Percentiles rank a stretch among this genome's conserved stretches.
Conservation (phyloP, 1,139 yeast species). For the Suhomyces maxii region DNA sequence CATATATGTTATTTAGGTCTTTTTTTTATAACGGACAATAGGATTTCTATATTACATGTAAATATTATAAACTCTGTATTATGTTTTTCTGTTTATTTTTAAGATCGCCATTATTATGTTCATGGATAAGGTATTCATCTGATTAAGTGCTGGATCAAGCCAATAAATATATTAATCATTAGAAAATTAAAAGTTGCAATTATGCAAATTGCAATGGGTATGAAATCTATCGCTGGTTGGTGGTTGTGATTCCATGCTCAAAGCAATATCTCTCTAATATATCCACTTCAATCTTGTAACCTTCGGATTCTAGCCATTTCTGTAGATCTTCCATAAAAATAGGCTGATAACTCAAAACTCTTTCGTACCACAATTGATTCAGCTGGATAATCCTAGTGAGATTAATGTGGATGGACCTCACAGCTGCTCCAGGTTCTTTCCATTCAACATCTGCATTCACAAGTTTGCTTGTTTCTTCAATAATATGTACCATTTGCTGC, state of each 20-base stretch:
- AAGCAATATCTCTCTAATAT: conserved; percentile 31
- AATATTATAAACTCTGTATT: too few relatives aligned
- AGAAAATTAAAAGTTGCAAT: too few relatives aligned
- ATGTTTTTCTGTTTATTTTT: too few relatives aligned
- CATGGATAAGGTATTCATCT: too few relatives aligned
- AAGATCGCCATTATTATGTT: too few relatives aligned
- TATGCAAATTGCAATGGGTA: too few relatives aligned
- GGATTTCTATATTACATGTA: too few relatives aligned
- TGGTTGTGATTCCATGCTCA: conserved; percentile 25
- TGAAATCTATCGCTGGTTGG: conserved; percentile 8
- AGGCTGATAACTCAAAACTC: conserved; percentile 38
- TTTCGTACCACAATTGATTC: conserved; percentile 25
- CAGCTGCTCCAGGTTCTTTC: conserved; percentile 7
- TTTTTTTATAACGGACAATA: too few relatives aligned
- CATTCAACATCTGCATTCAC: conserved; percentile 13
- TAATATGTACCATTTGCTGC: conserved; percentile 30
- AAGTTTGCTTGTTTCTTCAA: conserved; percentile 17
- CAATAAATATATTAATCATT: too few relatives aligned
- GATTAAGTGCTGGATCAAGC: too few relatives aligned
- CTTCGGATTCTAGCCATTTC: conserved; percentile 21
- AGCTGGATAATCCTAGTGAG: conserved; percentile 20
- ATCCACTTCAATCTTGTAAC: conserved; percentile 21
- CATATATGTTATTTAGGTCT: too few relatives aligned
- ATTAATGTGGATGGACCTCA: conserved; percentile 17
- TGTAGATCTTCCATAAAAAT: conserved; percentile 24